These are phyloP conservation scores for Porphyrellus sp. DNA, from an alignment of 1,284 basidiomycete species.

Conservation along the genomic window DNA sequence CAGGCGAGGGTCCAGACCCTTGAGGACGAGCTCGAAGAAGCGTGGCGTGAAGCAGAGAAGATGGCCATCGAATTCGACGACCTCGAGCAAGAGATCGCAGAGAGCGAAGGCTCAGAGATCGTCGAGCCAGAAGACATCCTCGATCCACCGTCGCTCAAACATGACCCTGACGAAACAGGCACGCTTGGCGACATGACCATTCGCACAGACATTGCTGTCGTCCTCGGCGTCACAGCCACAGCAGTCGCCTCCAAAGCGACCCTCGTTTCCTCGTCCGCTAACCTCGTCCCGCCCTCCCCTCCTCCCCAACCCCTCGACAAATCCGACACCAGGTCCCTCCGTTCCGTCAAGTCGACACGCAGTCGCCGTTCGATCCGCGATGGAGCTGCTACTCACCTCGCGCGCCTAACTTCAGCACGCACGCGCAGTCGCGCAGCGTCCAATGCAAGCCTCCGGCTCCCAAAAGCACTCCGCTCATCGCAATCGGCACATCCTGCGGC, in stretches of 20 bases:
- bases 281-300: not conserved
- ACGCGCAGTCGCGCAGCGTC: constrained; percentile 29
- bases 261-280: constrained; percentile 16
- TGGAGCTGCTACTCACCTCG: constrained; percentile 13
- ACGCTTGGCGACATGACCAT: constrained; percentile 28
- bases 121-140: not conserved
- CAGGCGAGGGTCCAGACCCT: constrained; percentile 50
- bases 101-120: constrained; percentile 11
- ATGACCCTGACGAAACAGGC: constrained; percentile 40
- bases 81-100: constrained; percentile 36
- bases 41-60: constrained; percentile 72
- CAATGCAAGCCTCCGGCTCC: constrained; percentile 32
- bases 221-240: constrained; percentile 33
- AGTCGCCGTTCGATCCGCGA: constrained; percentile 27
- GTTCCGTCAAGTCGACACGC: constrained; percentile 29
- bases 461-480: constrained; percentile 23
- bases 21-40: constrained; percentile 72
- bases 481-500: not conserved
- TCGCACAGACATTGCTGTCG: constrained; percentile 29
- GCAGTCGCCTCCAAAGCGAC: constrained; percentile 32
- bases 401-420: constrained; percentile 27
- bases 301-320: constrained; percentile 6
- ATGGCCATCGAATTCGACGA: constrained; percentile 68
- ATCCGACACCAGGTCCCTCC: constrained; percentile 26
- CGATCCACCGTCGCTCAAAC: not conserved